Base-by-base conservation (phyloP, 202 grass and related monocot genomes). In the Digitaria exilis region DNA sequence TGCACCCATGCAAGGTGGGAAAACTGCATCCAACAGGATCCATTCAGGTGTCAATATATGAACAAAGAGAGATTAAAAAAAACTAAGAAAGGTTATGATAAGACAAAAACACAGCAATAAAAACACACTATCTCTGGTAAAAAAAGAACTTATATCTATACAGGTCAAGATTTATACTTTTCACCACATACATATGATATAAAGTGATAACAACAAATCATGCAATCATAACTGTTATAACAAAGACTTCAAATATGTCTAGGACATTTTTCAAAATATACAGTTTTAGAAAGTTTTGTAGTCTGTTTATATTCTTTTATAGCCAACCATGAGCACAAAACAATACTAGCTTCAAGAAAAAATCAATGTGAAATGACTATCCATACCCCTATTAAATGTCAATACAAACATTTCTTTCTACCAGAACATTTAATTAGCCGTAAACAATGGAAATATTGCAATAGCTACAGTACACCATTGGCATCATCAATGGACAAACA, bases 1-100 rank as follows among this genome's bases (percentile, higher is more conserved):
- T 94, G 91, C 48, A 94, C 89, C 91, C 94, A 94, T 56, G 94
- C 87, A 81, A 97, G 91, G 71, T 94, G 91, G 55, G 94, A 94
- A 63, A 94, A 97, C 94, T 97, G 60, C 87, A 88, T 54, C 37
- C 52, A 81, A 61, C 6, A 7, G 35, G 16, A 81, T 73, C 9
- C 7, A 56, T 68, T 48, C 29, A 67, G n/a, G 34, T 42, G 11
- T 56, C 35, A 86, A 59, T 13, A 11, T 37, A 51, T n/a, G 30
- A 60, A 49, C 19, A 28, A 56, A 44, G 4, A 88, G 18, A 29
- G 6, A 54, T 54, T 35, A 57, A 82, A 76, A n/a, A 18, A 12
- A 84, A 56, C 30, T 59, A 64, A 60, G 2, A 45, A 54, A n/a
- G 2, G 64, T n/a, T 52, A 46, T 55, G 44, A 13, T 16, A 14